A percentile compares a stretch with the other conserved stretches of the same genome.
These are phyloP conservation scores for Gypsophila paniculata DNA, from an alignment of 179 eudicot genomes.

Conservation along the genomic window DNA sequence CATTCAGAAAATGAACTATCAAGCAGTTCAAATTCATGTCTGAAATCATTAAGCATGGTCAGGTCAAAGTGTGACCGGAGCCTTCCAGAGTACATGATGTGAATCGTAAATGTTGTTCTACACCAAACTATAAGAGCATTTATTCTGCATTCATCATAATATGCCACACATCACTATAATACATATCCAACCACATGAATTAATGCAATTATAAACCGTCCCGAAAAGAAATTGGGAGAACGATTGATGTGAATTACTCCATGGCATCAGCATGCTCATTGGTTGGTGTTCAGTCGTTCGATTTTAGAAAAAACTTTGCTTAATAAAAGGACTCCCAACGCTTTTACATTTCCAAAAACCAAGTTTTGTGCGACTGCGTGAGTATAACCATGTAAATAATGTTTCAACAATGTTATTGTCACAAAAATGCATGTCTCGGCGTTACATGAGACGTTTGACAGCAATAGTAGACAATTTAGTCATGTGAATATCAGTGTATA, in stretches of 20 bases:
- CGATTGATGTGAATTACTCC: slow-evolving; percentile 14
- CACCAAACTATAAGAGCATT: slow-evolving; percentile 8
- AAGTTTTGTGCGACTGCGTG: neutral
- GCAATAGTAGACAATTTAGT: neutral
- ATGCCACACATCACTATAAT: neutral
- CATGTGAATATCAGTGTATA: neutral
- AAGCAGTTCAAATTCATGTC: neutral
- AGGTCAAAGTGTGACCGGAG: neutral
- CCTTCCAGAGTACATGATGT: slow-evolving; percentile 9
- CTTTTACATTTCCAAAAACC: neutral
- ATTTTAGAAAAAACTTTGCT: neutral
- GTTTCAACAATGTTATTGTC: neutral
- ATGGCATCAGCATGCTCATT: neutral
- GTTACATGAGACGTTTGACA: neutral
- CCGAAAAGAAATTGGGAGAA: neutral
- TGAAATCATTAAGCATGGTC: neutral
- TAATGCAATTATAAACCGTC: slow-evolving; percentile 15
- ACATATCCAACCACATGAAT: slow-evolving; percentile 19
- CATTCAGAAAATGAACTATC: slow-evolving; percentile 12
- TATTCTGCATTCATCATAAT: slow-evolving; percentile 12
- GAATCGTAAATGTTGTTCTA: neutral
- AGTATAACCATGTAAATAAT: neutral
- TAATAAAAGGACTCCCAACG: neutral
- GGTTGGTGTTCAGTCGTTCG: slow-evolving; percentile 1
- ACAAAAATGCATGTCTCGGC: neutral